Base-by-base conservation (phyloP, 371 early-diverging fungal species). In the Thermomucor indicae-seudaticae region DNA sequence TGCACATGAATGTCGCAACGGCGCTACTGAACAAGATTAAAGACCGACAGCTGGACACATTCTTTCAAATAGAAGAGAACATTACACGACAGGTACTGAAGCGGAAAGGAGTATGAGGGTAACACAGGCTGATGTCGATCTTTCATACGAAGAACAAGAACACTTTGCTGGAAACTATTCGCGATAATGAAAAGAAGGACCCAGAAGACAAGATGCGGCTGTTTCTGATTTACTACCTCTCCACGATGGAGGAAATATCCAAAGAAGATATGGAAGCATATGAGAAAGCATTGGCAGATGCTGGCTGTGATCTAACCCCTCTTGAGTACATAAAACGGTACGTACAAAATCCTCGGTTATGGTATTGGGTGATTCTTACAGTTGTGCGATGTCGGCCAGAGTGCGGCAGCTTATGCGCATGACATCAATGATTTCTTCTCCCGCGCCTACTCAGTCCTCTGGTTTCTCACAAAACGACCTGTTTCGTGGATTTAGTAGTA, bases 1-100 rank as follows among this genome's bases (percentile, higher is more conserved):
- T 94, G 86, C 99, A 99, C 60, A 98, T 99, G 95, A 93, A 93
- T 62, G 91, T 99, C 40, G 97, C 98, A 3, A 95, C 97, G 0
- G 79, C 87, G 29, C 64, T 99, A 54, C 78, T 99, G 30, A 86
- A 92, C 23, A 71, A 74, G 19, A 97, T 99, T 61, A 95, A 95
- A 65, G 90, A 94, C 29, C 81, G 99, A 46, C 93, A 95, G 54
- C 67, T 99, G 45, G 99, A 99, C 66, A 89, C 86, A 0, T 91
- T 98, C 49, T 94, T 96, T 62, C 86, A 92, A 47, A 75, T 97
- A 60, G 99, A 99, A 65, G 96, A 99, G 62, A 81, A 78, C 29
- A 81, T 92, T 32, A 77, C 80, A 23, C 64, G 81, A 56, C 83
- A 83, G 65, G 68, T 67, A 16, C 12, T 11, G 16, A 43, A 7